Conservation (phyloP, 23 red algal genomes). For the Cyanidiococcus yangmingshanensis region DNA sequence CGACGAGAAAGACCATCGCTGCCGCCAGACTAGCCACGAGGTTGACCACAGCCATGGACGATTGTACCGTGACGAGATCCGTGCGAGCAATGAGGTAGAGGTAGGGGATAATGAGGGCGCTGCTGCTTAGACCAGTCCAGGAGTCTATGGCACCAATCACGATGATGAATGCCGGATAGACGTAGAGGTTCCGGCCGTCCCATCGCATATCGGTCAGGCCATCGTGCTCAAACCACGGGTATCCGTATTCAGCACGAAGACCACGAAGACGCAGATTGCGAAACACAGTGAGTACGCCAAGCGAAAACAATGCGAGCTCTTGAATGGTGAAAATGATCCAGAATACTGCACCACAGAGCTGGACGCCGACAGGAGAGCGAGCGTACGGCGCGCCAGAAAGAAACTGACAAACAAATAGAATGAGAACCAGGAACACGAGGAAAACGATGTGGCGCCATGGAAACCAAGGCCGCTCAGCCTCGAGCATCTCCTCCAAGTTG, state of each 20-base stretch:
- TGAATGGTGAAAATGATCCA: slow-evolving; percentile 10
- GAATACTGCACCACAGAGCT: neutral
- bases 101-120: slow-evolving; percentile 18
- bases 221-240: slow-evolving; percentile 17
- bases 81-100: slow-evolving; percentile 8
- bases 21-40: neutral
- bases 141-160: slow-evolving; percentile 16
- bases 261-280: neutral
- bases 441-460: slow-evolving; percentile 2
- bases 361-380: neutral
- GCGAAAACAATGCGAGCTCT: neutral
- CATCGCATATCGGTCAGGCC: slow-evolving; percentile 11
- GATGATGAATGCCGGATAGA: slow-evolving; percentile 4
- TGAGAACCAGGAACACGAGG: neutral
- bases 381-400: slow-evolving; percentile 3
- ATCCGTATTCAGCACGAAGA: neutral
- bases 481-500: slow-evolving; percentile 12
- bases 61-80: slow-evolving; percentile 11
- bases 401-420: neutral
- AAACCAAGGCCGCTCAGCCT: slow-evolving; percentile 13
- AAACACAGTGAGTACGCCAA: slow-evolving; percentile 5
- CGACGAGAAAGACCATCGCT: slow-evolving; percentile 10
- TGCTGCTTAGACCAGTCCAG: slow-evolving; percentile 17
- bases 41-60: slow-evolving; percentile 9
- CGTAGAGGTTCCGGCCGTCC: slow-evolving; percentile 7